Base-by-base conservation (phyloP, 352 stramenopile genomes). In the Phytophthora chlamydospora region DNA sequence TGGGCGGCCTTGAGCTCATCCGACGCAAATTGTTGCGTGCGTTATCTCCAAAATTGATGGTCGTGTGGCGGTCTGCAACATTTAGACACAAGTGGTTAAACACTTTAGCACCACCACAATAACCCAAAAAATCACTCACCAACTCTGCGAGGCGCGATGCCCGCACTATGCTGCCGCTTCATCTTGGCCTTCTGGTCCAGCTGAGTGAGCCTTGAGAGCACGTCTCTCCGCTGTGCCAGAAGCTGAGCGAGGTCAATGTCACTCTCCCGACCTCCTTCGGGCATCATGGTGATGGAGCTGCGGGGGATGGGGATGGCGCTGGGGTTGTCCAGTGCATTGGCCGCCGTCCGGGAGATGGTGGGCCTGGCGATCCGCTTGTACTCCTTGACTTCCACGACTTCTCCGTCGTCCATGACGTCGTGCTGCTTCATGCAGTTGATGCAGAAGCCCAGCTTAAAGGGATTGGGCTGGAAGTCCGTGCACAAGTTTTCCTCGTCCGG, bases 381-480 rank as follows among this genome's bases (percentile, higher is more conserved):
- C 42, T 90, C 80, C 51, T 93, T 93, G 59, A 75, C 78, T 9
- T 64, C 60, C 12, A 71, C 77, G 9, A 92, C 83, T 53, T 85
- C 77, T 14, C 87, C 87, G 43, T 80, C 77, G 8, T 80, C 78
- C 40, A 75, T 87, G 12, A 93, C 83, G 36, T 96, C 85, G 71
- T 96, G 87, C 59, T 96, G 87, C 64, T 94, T 94, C 73, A 93
- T 87, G 68, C 87, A 96, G 68, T 96, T 96, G 58, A 96, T 84
- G 64, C 87, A 96, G 58, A 94, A 96, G 6, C 87, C 87, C 17
- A 93, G 62, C 62, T 92, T 92, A 62, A 96, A 96, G 29, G 86
- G 83, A 52, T 96, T 96, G 0, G 85, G 79, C 17, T 71, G 36
- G 57, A 88, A 96, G n/a, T 96, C 87, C 2, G 73, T 83, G 49